Conservation (phyloP, 768 basidiomycete genomes). For the Auricularia heimuer region DNA sequence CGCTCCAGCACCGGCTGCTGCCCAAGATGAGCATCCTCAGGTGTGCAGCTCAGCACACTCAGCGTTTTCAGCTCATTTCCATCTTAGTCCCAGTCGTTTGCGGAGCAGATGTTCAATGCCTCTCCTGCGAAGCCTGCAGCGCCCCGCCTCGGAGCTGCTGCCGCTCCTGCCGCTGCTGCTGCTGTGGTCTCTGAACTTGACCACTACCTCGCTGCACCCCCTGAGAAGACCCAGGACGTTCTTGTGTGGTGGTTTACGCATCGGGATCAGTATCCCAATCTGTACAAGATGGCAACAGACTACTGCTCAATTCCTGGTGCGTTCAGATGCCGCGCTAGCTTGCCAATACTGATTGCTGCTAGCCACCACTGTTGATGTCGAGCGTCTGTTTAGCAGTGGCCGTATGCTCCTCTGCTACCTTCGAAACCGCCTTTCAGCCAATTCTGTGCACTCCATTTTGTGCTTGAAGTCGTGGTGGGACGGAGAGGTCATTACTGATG, state of each 20-base stretch:
- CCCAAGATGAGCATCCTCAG: neutral
- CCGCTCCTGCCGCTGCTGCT: neutral
- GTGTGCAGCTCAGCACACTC: neutral
- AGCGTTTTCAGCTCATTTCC: neutral
- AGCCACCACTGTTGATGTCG: conserved; percentile 23
- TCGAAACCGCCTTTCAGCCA: conserved; percentile 17
- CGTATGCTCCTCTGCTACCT: conserved; percentile 18
- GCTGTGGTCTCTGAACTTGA: conserved; percentile 14
- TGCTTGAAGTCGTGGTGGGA: neutral
- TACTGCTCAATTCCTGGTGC: conserved; percentile 16
- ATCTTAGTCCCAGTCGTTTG: neutral
- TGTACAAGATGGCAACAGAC: conserved; percentile 9
- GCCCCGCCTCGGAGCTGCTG: neutral
- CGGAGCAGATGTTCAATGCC: neutral
- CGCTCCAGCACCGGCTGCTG: neutral
- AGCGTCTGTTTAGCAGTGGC: conserved; percentile 21
- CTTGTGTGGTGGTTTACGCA: conserved; percentile 21
- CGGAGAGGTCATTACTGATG: neutral
- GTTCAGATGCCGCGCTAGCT: conserved; percentile 5
- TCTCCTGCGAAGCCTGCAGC: neutral
- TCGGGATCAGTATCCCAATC: conserved; percentile 14
- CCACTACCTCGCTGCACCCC: conserved; percentile 17
- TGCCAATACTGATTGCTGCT: neutral
- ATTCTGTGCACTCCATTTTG: neutral
- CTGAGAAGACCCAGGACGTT: conserved; percentile 16